Evolutionary conservation across 2,329 filamentous ascomycete genomes (phyloP).

Genomic region (Colletotrichum chlorophyti): DNA sequence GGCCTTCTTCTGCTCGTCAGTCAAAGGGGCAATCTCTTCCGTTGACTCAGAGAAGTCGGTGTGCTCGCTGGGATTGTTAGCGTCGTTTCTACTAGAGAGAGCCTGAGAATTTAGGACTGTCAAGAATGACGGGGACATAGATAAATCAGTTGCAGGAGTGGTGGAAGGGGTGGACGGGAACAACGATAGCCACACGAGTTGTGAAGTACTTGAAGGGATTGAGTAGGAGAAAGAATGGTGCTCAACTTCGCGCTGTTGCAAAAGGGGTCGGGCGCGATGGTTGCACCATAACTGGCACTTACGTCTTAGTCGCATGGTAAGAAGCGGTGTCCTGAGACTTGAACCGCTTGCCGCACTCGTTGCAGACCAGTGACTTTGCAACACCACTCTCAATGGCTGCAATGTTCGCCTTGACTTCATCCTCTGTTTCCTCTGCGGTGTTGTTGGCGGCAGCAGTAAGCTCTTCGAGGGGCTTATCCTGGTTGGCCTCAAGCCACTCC

Average conservation of each 20-base stretch:
- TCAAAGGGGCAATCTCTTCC: conserved; percentile 88
- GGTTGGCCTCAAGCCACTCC: conserved; percentile 92
- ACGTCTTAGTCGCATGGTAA: conserved; percentile 90
- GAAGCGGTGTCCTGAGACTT: conserved; percentile 81
- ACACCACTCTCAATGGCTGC: conserved; percentile 74
- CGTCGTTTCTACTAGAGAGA: too few relatives aligned
- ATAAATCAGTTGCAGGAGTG: too few relatives aligned
- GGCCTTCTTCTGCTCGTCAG: conserved; percentile 88
- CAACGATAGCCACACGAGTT: too few relatives aligned
- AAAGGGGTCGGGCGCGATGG: too few relatives aligned
- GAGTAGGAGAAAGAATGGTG: neutral
- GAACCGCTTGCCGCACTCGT: conserved; percentile 94
- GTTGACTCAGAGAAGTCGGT: conserved; percentile 92
- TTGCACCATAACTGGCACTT: too few relatives aligned
- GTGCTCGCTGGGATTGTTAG: conserved; percentile 67
- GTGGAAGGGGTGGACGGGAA: too few relatives aligned
- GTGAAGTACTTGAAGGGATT: too few relatives aligned
- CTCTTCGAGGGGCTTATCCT: conserved; percentile 86
- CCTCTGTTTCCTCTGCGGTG: conserved; percentile 43
- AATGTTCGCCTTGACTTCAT: conserved; percentile 62
- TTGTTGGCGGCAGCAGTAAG: conserved; percentile 61
- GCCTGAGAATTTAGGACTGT: too few relatives aligned
- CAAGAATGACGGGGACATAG: too few relatives aligned
- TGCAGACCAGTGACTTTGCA: conserved; percentile 86
- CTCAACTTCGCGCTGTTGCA: too few relatives aligned